Percentiles rank a stretch among this genome's conserved stretches.
phyloP scores from a whole-genome alignment of 2,329 filamentous ascomycete genomes.

The Exophiala bonariae region DNA sequence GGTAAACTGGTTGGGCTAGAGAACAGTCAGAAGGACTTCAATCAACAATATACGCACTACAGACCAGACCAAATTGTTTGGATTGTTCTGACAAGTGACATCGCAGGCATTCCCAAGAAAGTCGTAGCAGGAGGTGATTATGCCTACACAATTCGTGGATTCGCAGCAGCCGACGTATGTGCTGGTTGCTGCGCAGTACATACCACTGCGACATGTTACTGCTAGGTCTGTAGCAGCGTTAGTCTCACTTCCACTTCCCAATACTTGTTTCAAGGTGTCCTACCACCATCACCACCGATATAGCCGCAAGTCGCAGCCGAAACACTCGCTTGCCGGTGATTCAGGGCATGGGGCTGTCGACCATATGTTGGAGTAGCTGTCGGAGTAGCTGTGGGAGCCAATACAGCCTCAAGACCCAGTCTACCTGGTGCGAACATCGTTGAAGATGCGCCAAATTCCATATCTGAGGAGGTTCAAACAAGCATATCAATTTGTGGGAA shows the following conservation, averaged over 20 bases:
- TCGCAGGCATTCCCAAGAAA: conserved; percentile 8
- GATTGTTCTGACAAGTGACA: conserved; percentile 7
- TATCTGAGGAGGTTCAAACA: too few relatives aligned
- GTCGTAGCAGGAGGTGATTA: conserved; percentile 10
- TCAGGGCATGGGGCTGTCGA: neutral
- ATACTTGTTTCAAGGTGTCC: neutral
- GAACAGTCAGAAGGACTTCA: neutral
- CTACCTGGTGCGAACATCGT: neutral
- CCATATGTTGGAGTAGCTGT: neutral
- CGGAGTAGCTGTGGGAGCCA: neutral
- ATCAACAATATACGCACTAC: neutral
- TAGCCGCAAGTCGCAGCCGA: conserved; percentile 7
- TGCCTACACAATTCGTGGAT: neutral
- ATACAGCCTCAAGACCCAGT: neutral
- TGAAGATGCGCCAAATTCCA: neutral
- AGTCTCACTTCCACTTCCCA: neutral
- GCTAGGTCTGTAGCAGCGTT: neutral
- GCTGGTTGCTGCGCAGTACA: conserved; percentile 6
- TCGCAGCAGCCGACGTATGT: conserved; percentile 12
- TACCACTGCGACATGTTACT: neutral
- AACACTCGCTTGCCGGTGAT: neutral
- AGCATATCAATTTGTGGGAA: neutral
- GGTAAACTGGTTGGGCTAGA: conserved; percentile 1
- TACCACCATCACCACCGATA: conserved; percentile 9
- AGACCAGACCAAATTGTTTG: conserved; percentile 9